Conservation (phyloP, 2,329 filamentous ascomycete species). For the Ascochyta lentis region DNA sequence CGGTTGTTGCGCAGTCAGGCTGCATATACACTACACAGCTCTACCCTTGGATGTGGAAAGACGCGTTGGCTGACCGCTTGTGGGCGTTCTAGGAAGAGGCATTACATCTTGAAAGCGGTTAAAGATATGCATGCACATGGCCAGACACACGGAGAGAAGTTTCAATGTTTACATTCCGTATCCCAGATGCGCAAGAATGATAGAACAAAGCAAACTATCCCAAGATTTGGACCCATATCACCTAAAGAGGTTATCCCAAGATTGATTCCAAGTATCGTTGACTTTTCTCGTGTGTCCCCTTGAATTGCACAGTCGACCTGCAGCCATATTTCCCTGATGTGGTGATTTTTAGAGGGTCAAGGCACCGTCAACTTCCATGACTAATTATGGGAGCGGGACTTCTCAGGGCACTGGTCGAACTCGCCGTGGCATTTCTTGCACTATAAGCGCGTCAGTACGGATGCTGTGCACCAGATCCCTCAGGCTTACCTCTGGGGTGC, state of each 20-base stretch:
- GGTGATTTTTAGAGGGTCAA: background rate
- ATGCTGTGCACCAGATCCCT: background rate
- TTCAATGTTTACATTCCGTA: background rate
- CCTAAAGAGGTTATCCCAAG: background rate
- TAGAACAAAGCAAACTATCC: background rate
- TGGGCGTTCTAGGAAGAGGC: background rate
- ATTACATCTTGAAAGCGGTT: background rate
- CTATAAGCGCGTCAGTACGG: background rate
- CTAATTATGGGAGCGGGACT: slow-evolving; percentile 7
- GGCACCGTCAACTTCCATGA: background rate
- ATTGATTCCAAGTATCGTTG: background rate
- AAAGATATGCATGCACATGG: background rate
- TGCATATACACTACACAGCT: background rate
- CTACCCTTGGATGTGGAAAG: background rate
- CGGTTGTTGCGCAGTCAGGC: background rate
- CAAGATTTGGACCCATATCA: background rate
- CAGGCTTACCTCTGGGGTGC: slow-evolving; percentile 8
- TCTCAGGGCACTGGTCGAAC: slow-evolving; percentile 10
- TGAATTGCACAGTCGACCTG: too few relatives aligned
- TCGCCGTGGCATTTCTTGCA: slow-evolving; percentile 16
- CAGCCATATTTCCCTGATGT: too few relatives aligned
- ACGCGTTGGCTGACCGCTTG: background rate
- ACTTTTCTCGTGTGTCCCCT: background rate
- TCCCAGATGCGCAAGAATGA: background rate
- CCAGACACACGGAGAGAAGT: background rate